Base-by-base conservation (phyloP, 148 eudicot genomes). In the Rhododendron ovatum region DNA sequence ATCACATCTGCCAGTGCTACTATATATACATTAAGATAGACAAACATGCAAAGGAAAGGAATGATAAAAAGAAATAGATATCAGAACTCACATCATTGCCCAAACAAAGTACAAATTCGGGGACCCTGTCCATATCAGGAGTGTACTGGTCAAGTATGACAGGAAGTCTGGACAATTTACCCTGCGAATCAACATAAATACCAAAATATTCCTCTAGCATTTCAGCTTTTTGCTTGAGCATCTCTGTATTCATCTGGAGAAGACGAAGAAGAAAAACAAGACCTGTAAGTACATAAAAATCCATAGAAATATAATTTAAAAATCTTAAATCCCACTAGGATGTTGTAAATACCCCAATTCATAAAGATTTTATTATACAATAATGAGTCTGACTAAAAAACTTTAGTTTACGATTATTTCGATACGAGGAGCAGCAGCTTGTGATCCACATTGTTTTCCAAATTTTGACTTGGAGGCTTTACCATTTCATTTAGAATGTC, bases 91-190 rank as follows among this genome's bases (percentile, higher is more conserved):
- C 99, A 89, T 97, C 99, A 91, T 97, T 97, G 82, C 98, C 99
- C 87, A 97, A 91, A 88, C 95, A 94, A 77, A 97, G 95, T 86
- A 90, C 89, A 86, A 97, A 93, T 85, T 97, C 98, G 33, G 98
- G 99, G 79, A 97, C 91, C 87, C 95, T 92, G 75, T 97, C 99
- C 98, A 97, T 95, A 87, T 95, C 98, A 87, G 99, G 98, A 71
- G 98, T 97, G 90, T 97, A 95, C 92, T 97, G 99, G 88, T 97
- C 98, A 88, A 97, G 94, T 83, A 97, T 86, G 65, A 95, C 93
- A 80, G 99, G 99, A 85, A 97, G 95, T 95, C 98, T 93, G 26
- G 93, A 91, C 90, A 97, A 86, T 81, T 91, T 92, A 77, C 98
- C 96, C 59, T 91, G 89, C 22, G 91, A 78, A 86, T 97, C 98